Conservation (phyloP, 192 early-diverging fungal species). For the Oehlia diaphana region DNA sequence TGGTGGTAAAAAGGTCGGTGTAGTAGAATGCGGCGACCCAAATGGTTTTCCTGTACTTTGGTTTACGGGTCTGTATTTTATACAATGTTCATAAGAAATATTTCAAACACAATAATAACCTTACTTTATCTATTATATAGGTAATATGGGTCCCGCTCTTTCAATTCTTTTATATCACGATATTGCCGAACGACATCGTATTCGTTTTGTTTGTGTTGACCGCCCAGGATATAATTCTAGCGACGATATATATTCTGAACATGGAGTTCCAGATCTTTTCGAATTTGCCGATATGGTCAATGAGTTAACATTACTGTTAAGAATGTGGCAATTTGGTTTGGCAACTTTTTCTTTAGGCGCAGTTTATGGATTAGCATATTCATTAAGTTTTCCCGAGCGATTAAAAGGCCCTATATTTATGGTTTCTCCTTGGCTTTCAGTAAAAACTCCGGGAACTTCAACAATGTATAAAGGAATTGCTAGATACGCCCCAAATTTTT, state of each 20-base stretch:
- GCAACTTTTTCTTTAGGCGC: constrained; percentile 26
- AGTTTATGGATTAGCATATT: constrained; percentile 28
- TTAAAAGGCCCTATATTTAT: constrained; percentile 21
- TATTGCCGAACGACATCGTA: constrained; percentile 17
- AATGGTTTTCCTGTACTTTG: constrained; percentile 26
- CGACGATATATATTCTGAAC: constrained; percentile 16
- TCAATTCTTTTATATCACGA: constrained; percentile 26
- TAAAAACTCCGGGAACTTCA: constrained; percentile 21
- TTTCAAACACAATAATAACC: neutral
- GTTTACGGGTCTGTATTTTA: constrained; percentile 22
- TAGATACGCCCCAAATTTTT: constrained; percentile 25
- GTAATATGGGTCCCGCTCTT: constrained; percentile 28
- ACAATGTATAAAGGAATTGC: constrained; percentile 10
- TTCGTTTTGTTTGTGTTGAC: constrained; percentile 22
- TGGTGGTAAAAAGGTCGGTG: constrained; percentile 22
- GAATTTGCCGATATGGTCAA: constrained; percentile 29
- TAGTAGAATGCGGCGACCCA: constrained; percentile 21
- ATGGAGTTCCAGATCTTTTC: constrained; percentile 20
- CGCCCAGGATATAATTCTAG: constrained; percentile 25
- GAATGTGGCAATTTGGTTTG: constrained; percentile 23
- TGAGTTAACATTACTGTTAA: constrained; percentile 23
- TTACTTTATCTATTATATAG: neutral
- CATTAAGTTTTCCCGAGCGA: constrained; percentile 20
- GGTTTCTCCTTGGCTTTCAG: constrained; percentile 28
- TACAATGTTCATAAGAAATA: neutral